Evolutionary conservation across 192 early-diverging fungal species (phyloP), one percentile per base, ranked within the genome.

Genomic region (Backusella luteola): DNA sequence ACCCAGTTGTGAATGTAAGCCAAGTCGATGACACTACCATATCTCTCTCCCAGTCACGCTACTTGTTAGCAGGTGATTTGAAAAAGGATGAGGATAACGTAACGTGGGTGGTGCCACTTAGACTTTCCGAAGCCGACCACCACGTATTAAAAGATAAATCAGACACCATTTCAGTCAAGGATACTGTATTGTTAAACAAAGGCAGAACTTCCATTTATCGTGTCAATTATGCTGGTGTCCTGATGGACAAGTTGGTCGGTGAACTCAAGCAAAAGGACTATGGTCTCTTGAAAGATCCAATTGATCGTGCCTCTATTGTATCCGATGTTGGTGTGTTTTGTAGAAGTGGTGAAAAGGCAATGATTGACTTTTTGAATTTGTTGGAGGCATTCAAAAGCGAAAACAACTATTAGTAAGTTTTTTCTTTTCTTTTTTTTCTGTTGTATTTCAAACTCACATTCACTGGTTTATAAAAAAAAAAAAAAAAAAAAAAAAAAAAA

Each of bases 101-200:
- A 8, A 80, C 85, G 67, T 98, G 96, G 97, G 93, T 89, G 86
- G 89, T 98, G 23, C 97, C 97, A 14, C 80, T 98, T 15, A 84
- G 85, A 19, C 80, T 93, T 52, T 53, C 70, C 29, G 78, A 79
- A 9, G 67, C 85, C 29, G 76, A 49, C 1, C 56, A 42, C 23
- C 73, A 78, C 21, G 53, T 52, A 21, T 63, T 82, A 32, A 82
- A 69, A 12, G 74, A 82, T 9, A 73, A 79, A 34, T 67, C 72
- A 0, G 63, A 79, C 26, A 23, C 75, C 29, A 80, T 92, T 59
- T 80, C 89, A 8, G 75, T 91, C 15, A 81, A 84, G 35, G n/a
- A n/a, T 9, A 44, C 32, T 15, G 78, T 83, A 34, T 26, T 96
- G 85, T 88, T 99, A 74, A 99, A 99, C 86, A 78, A 84, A 59